phyloP scores from a whole-genome alignment of 352 stramenopile genomes.

The Phytophthora meadii region DNA sequence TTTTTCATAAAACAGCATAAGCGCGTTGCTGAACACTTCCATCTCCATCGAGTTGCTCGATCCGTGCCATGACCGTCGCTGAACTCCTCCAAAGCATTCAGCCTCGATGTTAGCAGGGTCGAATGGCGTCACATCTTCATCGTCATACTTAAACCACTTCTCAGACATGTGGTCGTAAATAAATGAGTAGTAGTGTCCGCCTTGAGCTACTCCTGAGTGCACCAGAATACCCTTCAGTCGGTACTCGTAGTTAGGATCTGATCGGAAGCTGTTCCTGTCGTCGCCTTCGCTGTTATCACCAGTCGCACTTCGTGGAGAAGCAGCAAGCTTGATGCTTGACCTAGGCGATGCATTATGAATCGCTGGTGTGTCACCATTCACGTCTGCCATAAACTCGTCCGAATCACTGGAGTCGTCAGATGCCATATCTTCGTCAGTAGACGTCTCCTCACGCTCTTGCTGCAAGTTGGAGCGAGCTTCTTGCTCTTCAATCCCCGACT shows the following conservation, averaged over 20 bases:
- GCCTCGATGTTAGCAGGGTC: constrained; percentile 96
- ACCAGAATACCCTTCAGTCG: constrained; percentile 97
- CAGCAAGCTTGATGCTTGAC: constrained; percentile 35
- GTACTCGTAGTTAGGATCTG: constrained; percentile 96
- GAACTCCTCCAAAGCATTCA: constrained; percentile 98
- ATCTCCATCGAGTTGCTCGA: constrained; percentile 96
- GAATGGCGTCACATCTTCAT: constrained; percentile 99
- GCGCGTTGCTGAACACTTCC: constrained; percentile 98
- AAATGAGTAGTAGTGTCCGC: constrained; percentile 98
- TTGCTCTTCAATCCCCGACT: constrained; percentile 95
- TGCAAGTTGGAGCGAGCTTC: constrained; percentile 59
- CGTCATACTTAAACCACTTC: constrained; percentile 99
- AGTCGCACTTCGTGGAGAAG: constrained; percentile 20
- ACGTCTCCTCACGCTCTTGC: constrained; percentile 47
- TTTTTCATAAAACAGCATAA: constrained; percentile 99
- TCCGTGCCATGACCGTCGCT: constrained; percentile 94
- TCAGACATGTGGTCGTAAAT: constrained; percentile 90
- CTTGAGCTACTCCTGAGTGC: constrained; percentile 98
- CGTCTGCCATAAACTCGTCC: constrained; percentile 70
- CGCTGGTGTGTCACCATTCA: constrained; percentile 41
- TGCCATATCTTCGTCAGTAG: constrained; percentile 59
- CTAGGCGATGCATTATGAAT: constrained; percentile 31
- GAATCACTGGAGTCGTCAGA: constrained; percentile 60
- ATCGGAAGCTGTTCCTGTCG: constrained; percentile 31
- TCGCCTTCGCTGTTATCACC: constrained; percentile 30